A percentile compares a stretch with the other conserved stretches of the same genome.
These are phyloP conservation scores for Paramecium sexaurelia DNA, from an alignment of 73 alveolate species.

Conservation along the genomic window DNA sequence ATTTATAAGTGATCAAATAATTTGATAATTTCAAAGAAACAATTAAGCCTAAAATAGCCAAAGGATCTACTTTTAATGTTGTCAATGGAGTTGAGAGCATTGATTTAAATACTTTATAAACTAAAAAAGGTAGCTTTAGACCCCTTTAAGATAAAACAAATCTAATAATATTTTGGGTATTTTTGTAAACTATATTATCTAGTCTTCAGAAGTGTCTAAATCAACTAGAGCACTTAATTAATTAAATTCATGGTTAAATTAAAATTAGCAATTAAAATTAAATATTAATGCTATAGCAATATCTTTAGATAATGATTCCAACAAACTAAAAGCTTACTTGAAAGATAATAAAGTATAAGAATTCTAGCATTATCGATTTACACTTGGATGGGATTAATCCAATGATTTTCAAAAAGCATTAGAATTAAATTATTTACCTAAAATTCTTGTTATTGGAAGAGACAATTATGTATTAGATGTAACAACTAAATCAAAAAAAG, in stretches of 20 bases:
- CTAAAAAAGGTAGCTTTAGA: background rate
- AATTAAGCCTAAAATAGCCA: background rate
- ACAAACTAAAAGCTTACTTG: background rate
- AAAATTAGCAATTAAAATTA: background rate
- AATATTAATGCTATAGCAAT: background rate
- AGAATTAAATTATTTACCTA: conserved; percentile 3
- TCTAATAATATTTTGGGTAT: background rate
- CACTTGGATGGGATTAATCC: background rate
- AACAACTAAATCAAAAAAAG: background rate
- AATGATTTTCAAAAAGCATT: background rate
- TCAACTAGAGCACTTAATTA: background rate
- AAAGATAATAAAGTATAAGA: background rate
- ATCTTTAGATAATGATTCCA: background rate
- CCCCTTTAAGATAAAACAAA: background rate
- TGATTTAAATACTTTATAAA: background rate
- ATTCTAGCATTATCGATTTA: background rate
- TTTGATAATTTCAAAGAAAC: background rate
- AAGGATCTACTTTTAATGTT: background rate
- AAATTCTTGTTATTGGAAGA: background rate
- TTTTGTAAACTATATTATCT: background rate
- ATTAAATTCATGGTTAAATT: background rate
- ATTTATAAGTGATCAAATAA: background rate
- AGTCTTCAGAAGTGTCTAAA: background rate
- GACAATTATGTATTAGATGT: background rate
- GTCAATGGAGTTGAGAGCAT: background rate